These are phyloP conservation scores for Lathyrus aphaca DNA, from an alignment of 306 rosid genomes.

Conservation along the genomic window DNA sequence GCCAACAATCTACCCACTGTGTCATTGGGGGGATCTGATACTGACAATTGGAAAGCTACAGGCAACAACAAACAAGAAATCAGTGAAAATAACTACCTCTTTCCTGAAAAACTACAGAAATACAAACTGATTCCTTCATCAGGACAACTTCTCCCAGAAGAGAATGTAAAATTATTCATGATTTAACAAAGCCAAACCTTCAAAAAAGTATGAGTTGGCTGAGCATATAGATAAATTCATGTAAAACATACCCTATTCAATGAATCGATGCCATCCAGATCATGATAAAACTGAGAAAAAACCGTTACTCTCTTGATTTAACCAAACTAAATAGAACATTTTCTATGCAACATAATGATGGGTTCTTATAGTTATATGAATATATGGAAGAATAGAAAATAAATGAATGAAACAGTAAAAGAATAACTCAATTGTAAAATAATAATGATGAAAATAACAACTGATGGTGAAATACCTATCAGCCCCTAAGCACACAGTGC, in stretches of 20 bases:
- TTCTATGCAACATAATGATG: too few relatives aligned
- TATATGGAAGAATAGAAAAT: too few relatives aligned
- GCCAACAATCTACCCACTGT: conserved; percentile 85
- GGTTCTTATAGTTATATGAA: too few relatives aligned
- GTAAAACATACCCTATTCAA: not conserved
- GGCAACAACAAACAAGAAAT: conserved; percentile 36
- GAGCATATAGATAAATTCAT: not conserved
- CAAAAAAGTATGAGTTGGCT: conserved; percentile 8
- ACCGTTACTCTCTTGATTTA: conserved; percentile 12
- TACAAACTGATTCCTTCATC: conserved; percentile 16
- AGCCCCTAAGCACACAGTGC: too few relatives aligned
- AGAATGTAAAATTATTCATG: conserved; percentile 14
- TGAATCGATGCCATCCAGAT: not conserved
- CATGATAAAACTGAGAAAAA: conserved; percentile 11
- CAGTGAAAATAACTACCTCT: conserved; percentile 1
- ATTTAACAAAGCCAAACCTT: conserved; percentile 2
- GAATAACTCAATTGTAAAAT: too few relatives aligned
- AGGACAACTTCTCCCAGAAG: conserved; percentile 1
- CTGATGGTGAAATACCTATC: too few relatives aligned
- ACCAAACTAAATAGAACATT: conserved; percentile 11
- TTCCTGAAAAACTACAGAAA: conserved; percentile 12
- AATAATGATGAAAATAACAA: too few relatives aligned
- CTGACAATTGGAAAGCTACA: conserved; percentile 91
- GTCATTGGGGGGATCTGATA: conserved; percentile 66
- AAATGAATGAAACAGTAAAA: too few relatives aligned